Percentiles rank a stretch among this genome's conserved stretches.
Conservation (phyloP, 129 eudicot species). For the Pittosporum tobira region DNA sequence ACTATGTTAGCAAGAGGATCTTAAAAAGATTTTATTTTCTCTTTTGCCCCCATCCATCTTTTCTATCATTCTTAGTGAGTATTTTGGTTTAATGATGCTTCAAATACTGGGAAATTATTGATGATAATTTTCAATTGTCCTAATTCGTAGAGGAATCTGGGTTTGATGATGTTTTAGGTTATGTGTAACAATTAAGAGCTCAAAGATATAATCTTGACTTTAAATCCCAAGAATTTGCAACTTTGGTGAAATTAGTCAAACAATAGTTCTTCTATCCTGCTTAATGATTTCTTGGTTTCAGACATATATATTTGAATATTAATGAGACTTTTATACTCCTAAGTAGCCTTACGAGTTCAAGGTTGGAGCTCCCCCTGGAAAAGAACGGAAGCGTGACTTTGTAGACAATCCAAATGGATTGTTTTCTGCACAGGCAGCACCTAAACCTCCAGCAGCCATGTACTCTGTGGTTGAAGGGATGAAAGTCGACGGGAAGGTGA, state of each 20-base stretch:
- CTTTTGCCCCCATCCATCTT: background rate
- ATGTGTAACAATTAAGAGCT: background rate
- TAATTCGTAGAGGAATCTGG: background rate
- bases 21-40: background rate
- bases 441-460: slow-evolving; percentile 97
- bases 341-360: slow-evolving; percentile 91
- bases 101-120: background rate
- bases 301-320: slow-evolving; percentile 12
- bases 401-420: slow-evolving; percentile 88
- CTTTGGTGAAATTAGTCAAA: background rate
- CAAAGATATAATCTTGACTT: background rate
- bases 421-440: slow-evolving; percentile 98
- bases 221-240: background rate
- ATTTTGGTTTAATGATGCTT: background rate
- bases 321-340: slow-evolving; percentile 18
- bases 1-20: background rate
- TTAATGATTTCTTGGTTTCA: background rate
- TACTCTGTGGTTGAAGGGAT: slow-evolving; percentile 69
- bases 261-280: background rate
- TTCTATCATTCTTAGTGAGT: background rate
- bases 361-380: slow-evolving; percentile 89
- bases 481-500: slow-evolving; percentile 96
- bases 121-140: background rate
- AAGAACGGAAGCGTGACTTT: slow-evolving; percentile 88
- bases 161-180: background rate